Conservation (phyloP, 78 protist species). For the Dictyostelium capitatum region DNA sequence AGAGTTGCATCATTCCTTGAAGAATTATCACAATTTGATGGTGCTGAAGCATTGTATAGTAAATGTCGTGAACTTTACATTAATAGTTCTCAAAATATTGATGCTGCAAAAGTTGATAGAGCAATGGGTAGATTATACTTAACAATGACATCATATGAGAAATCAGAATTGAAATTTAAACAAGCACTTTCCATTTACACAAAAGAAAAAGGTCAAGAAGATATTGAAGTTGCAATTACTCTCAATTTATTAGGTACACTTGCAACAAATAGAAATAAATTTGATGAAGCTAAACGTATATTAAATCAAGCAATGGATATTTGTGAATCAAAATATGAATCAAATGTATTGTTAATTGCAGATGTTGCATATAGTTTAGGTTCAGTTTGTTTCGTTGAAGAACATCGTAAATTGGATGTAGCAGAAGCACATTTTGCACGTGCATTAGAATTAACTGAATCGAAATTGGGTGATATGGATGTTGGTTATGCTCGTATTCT, state of each 20-base stretch:
- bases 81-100: slow-evolving; percentile 57
- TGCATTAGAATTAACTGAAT: slow-evolving; percentile 49
- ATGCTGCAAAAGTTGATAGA: slow-evolving; percentile 84
- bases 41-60: slow-evolving; percentile 38
- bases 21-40: slow-evolving; percentile 73
- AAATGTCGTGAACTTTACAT: slow-evolving; percentile 69
- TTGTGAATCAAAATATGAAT: slow-evolving; percentile 52
- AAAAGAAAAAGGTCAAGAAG: slow-evolving; percentile 81
- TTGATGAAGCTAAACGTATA: slow-evolving; percentile 47
- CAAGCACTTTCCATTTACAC: slow-evolving; percentile 54
- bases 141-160: slow-evolving; percentile 5
- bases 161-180: slow-evolving; percentile 46
- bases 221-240: slow-evolving; percentile 68
- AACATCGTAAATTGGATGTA: slow-evolving; percentile 35
- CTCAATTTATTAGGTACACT: slow-evolving; percentile 59
- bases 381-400: slow-evolving; percentile 67
- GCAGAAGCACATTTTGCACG: slow-evolving; percentile 46
- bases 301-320: slow-evolving; percentile 55
- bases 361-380: slow-evolving; percentile 81
- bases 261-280: background rate
- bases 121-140: slow-evolving; percentile 71
- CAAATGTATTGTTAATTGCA: slow-evolving; percentile 30
- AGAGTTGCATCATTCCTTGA: slow-evolving; percentile 71
- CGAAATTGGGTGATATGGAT: slow-evolving; percentile 71
- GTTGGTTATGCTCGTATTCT: slow-evolving; percentile 62